Evolutionary conservation across 257 asterid genomes (phyloP).

Genomic region (Linderniella brevidens): DNA sequence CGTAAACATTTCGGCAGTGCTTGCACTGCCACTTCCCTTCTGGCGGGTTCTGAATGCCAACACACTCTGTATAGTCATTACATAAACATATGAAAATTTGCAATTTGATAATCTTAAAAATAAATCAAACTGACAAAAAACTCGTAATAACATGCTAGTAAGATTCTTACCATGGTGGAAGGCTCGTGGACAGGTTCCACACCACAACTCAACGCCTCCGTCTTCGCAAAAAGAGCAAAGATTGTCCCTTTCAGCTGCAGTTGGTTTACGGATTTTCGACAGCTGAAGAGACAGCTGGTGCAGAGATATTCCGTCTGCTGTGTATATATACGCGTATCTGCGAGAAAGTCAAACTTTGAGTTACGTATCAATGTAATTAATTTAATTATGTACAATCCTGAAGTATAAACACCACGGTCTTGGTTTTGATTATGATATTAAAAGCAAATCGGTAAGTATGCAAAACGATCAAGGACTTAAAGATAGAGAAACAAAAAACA

Average conservation of each 20-base stretch:
- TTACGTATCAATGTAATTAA: no score
- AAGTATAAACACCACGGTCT: no score
- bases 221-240: conserved; percentile 65
- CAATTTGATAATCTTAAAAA: no score
- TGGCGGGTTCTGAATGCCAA: conserved; percentile 36
- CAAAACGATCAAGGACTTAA: background rate
- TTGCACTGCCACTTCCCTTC: conserved; percentile 67
- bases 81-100: no score
- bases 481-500: conserved; percentile 7
- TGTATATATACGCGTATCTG: conserved; percentile 74
- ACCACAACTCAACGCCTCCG: conserved; percentile 73
- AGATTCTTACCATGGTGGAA: conserved; percentile 54
- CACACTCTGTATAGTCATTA: conserved; percentile 41
- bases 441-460: no score
- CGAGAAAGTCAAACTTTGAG: background rate
- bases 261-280: conserved; percentile 23
- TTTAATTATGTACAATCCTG: no score
- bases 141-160: conserved; percentile 1
- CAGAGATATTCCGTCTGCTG: conserved; percentile 61
- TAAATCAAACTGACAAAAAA: background rate
- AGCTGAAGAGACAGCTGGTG: conserved; percentile 55
- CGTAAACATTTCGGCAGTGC: conserved; percentile 44
- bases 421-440: no score
- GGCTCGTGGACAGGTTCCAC: conserved; percentile 86
- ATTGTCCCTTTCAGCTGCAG: conserved; percentile 70